Percentiles rank a stretch among this genome's conserved stretches.
Conservation (phyloP, 106 monocot genomes). For the Dioscorea alata region DNA sequence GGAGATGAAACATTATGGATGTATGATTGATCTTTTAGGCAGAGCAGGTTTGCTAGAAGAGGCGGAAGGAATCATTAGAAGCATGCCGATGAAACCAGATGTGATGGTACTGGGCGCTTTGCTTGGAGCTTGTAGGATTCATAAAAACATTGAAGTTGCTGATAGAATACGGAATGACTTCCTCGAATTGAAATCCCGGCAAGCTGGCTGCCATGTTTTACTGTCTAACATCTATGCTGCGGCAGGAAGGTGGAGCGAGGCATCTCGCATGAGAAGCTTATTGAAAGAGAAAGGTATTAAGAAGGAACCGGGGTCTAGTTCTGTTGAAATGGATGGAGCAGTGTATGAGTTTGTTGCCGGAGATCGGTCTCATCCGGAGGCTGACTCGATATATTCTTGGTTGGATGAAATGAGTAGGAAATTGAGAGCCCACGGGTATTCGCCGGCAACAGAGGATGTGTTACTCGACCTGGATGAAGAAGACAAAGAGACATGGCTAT, state of each 20-base stretch:
- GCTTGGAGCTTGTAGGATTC: constrained; percentile 65
- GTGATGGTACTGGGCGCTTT: constrained; percentile 53
- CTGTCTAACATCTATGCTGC: constrained; percentile 72
- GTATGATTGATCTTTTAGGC: constrained; percentile 67
- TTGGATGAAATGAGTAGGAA: constrained; percentile 20
- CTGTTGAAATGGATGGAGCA: constrained; percentile 38
- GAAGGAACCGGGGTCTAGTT: constrained; percentile 64
- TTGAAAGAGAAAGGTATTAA: constrained; percentile 36
- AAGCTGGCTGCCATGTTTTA: constrained; percentile 56
- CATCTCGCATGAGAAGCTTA: constrained; percentile 27
- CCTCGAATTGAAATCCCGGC: constrained; percentile 21
- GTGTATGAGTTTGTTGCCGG: constrained; percentile 34
- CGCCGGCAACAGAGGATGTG: constrained; percentile 23
- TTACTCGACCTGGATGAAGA: constrained; percentile 28
- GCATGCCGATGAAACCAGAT: constrained; percentile 68
- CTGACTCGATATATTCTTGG: constrained; percentile 15
- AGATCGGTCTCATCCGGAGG: constrained; percentile 15
- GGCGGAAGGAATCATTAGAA: constrained; percentile 36
- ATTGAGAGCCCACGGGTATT: constrained; percentile 22
- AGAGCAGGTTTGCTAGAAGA: constrained; percentile 57
- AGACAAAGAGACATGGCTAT: constrained; percentile 34
- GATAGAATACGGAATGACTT: constrained; percentile 36
- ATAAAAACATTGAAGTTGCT: constrained; percentile 38
- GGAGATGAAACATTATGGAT: constrained; percentile 73
- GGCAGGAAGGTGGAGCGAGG: constrained; percentile 58